Evolutionary conservation across 2,329 filamentous ascomycete species (phyloP).

Genomic region (Cercospora zeina): DNA sequence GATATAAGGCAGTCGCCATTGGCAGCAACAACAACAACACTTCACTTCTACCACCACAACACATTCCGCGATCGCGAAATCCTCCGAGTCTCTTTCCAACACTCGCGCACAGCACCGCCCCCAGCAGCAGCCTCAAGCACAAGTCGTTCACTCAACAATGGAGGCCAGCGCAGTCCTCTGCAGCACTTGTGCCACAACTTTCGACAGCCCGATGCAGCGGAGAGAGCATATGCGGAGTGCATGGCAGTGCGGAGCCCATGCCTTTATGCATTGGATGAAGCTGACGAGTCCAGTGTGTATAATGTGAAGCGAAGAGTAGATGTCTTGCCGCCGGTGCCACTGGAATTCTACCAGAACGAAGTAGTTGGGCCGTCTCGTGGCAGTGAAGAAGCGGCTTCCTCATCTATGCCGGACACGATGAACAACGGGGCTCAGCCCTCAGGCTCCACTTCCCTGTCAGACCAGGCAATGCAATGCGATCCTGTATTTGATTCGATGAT

Average conservation of each 20-base stretch:
- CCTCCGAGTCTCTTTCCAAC: no score
- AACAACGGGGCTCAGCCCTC: neutral
- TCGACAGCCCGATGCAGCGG: slow-evolving; percentile 15
- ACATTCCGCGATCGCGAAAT: no score
- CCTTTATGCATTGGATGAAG: neutral
- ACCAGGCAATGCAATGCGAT: neutral
- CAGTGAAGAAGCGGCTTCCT: neutral
- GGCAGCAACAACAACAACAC: no score
- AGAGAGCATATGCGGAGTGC: slow-evolving; percentile 26
- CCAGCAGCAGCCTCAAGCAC: neutral
- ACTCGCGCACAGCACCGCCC: no score
- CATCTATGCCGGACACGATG: neutral
- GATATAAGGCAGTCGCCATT: no score
- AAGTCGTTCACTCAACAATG: neutral
- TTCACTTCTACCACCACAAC: no score
- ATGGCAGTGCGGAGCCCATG: slow-evolving; percentile 22
- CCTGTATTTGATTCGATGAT: neutral
- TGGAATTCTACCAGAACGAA: slow-evolving; percentile 6
- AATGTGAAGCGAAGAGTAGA: slow-evolving; percentile 25
- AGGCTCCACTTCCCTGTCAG: neutral
- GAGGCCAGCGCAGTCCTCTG: slow-evolving; percentile 13
- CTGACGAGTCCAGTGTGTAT: slow-evolving; percentile 18
- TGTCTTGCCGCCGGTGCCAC: slow-evolving; percentile 19
- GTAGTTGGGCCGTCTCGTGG: neutral
- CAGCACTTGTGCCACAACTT: slow-evolving; percentile 25